Percentiles rank a stretch among this genome's conserved stretches.
Evolutionary conservation across 2,329 filamentous ascomycete genomes (phyloP).

Genomic region (Calonectria crousiana): DNA sequence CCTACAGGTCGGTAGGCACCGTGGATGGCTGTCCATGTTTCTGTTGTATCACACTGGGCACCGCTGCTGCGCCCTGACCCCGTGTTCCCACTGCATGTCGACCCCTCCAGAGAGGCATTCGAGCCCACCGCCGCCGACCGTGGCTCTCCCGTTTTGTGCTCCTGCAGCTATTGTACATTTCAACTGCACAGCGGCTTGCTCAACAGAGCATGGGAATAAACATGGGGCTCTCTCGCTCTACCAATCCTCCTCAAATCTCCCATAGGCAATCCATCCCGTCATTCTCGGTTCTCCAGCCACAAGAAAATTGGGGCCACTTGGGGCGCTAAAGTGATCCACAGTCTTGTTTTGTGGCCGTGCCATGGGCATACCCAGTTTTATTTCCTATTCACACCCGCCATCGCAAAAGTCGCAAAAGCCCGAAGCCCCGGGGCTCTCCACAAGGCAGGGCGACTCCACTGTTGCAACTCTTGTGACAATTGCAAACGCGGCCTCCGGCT

Average conservation of each 20-base stretch:
- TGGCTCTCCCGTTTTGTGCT: not conserved
- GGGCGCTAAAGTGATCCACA: slow-evolving; percentile 13
- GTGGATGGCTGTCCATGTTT: not conserved
- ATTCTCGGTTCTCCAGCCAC: slow-evolving; percentile 20
- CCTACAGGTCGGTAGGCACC: not conserved
- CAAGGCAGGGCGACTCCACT: slow-evolving; percentile 12
- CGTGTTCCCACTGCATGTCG: slow-evolving; percentile 4
- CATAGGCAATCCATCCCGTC: not conserved
- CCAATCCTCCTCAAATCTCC: slow-evolving; percentile 16
- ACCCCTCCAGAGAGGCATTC: not conserved
- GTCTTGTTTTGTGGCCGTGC: slow-evolving; percentile 19
- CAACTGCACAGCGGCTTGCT: not conserved
- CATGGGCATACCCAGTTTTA: not conserved
- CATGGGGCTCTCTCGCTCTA: not conserved
- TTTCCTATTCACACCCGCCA: slow-evolving; percentile 16
- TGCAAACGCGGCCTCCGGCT: slow-evolving; percentile 39
- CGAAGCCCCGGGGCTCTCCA: slow-evolving; percentile 4
- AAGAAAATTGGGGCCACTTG: not conserved
- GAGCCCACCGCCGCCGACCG: not conserved
- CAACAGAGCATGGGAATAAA: not conserved
- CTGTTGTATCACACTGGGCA: not conserved
- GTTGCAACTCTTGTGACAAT: slow-evolving; percentile 23
- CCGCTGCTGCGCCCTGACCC: not conserved
- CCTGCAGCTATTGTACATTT: slow-evolving; percentile 12
- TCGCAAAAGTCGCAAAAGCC: not conserved